Evolutionary conservation across 2,329 filamentous ascomycete species (phyloP).

Genomic region (Epicoccum nigrum): DNA sequence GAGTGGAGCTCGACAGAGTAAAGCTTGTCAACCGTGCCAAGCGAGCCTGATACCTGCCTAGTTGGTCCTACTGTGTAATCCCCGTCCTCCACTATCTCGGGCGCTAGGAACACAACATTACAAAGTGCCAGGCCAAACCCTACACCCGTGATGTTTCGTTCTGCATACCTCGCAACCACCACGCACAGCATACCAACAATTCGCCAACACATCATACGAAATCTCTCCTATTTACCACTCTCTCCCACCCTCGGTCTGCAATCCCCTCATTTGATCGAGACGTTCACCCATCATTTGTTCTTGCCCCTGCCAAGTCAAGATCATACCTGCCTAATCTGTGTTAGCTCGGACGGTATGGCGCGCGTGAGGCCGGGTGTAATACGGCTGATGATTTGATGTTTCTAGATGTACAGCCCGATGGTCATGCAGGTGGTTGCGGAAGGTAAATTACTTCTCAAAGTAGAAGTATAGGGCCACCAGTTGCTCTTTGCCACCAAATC

Average conservation of each 20-base stretch:
- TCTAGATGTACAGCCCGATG: neutral
- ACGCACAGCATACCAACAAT: too few relatives aligned
- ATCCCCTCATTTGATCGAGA: neutral
- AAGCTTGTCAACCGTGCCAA: conserved; percentile 20
- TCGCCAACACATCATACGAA: too few relatives aligned
- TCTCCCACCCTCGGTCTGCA: too few relatives aligned
- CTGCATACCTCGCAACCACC: too few relatives aligned
- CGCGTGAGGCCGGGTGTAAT: neutral
- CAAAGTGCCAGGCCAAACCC: neutral
- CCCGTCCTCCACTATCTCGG: neutral
- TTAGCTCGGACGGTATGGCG: neutral
- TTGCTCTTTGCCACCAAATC: too few relatives aligned
- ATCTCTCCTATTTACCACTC: too few relatives aligned
- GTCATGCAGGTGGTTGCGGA: neutral
- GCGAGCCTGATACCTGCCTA: conserved; percentile 16
- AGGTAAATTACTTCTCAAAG: too few relatives aligned
- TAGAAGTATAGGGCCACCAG: too few relatives aligned
- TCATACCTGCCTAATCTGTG: neutral
- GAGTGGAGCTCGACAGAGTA: conserved; percentile 1
- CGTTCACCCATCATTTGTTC: too few relatives aligned
- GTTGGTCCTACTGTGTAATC: conserved; percentile 3
- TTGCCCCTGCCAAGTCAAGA: neutral
- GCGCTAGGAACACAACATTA: neutral
- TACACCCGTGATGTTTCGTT: neutral
- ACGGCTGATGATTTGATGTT: neutral